Conservation (phyloP, 495 filamentous ascomycete species). For the Hypoxylon lienhwacheense region DNA sequence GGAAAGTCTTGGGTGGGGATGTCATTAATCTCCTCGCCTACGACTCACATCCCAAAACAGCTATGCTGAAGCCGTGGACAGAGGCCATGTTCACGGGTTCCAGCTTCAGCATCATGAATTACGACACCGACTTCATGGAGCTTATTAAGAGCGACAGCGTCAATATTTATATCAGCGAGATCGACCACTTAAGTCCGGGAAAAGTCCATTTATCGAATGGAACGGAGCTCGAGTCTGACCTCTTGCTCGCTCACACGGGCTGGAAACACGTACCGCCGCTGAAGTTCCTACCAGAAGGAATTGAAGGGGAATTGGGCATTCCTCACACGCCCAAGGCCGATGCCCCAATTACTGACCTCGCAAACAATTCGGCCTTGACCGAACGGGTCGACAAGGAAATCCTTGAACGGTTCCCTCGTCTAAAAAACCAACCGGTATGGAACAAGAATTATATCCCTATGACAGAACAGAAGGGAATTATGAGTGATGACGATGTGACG, state of each 20-base stretch:
- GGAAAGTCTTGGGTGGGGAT: conserved; percentile 59
- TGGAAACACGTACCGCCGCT: conserved; percentile 68
- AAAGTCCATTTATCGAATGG: conserved; percentile 61
- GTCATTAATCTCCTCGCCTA: conserved; percentile 57
- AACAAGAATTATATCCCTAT: conserved; percentile 50
- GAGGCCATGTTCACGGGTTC: conserved; percentile 61
- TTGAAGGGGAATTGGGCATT: conserved; percentile 50
- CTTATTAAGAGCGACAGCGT: conserved; percentile 59
- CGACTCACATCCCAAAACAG: conserved; percentile 59
- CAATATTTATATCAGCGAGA: conserved; percentile 63
- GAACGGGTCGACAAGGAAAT: conserved; percentile 66
- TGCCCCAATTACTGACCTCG: conserved; percentile 34
- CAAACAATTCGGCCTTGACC: conserved; percentile 34
- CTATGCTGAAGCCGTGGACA: conserved; percentile 63
- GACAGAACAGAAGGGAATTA: conserved; percentile 42
- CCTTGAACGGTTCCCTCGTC: conserved; percentile 63
- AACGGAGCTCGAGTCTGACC: conserved; percentile 58
- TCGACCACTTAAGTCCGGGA: conserved; percentile 54
- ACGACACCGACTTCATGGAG: conserved; percentile 63
- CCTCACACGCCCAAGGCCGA: conserved; percentile 41
- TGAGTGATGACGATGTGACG: conserved; percentile 38
- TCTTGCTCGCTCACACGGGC: conserved; percentile 69
- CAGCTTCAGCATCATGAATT: conserved; percentile 67
- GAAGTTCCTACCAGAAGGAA: conserved; percentile 62
- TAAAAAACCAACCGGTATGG: conserved; percentile 50